phyloP scores from a whole-genome alignment of 1,284 basidiomycete species.

The Ganoderma lucidum region DNA sequence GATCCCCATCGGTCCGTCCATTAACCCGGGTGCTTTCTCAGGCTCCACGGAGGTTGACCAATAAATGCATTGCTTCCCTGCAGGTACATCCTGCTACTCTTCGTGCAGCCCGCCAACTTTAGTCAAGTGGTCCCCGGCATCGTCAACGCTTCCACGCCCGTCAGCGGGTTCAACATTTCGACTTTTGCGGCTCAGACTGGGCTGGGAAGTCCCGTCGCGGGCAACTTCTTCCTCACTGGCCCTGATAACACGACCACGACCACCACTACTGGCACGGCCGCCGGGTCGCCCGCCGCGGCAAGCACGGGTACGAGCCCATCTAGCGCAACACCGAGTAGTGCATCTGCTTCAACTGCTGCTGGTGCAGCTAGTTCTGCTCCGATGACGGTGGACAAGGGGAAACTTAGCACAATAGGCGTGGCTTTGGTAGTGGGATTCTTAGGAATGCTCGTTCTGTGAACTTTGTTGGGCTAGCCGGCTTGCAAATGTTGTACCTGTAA shows the following conservation, averaged over 20 bases:
- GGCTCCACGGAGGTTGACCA: neutral
- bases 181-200: constrained; percentile 38
- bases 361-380: constrained; percentile 8
- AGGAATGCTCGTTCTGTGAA: constrained; percentile 19
- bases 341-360: constrained; percentile 12
- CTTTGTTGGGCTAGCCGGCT: neutral
- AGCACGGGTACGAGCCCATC: constrained; percentile 2
- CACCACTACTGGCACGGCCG: constrained; percentile 12
- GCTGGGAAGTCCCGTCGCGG: constrained; percentile 41
- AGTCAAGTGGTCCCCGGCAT: constrained; percentile 27
- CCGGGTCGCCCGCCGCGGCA: constrained; percentile 1
- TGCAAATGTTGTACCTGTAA: neutral
- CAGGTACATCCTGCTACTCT: constrained; percentile 42
- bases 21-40: neutral
- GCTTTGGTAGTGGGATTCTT: constrained; percentile 13
- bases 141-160: constrained; percentile 36
- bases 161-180: constrained; percentile 42
- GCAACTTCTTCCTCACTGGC: constrained; percentile 43
- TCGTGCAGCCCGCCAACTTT: constrained; percentile 41
- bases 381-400: constrained; percentile 15
- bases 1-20: constrained; percentile 54
- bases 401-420: constrained; percentile 10
- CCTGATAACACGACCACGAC: constrained; percentile 29
- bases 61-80: constrained; percentile 1
- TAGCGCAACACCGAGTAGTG: neutral